These are phyloP conservation scores for Colletotrichum sp. DNA, from an alignment of 2,329 filamentous ascomycete genomes.

Conservation along the genomic window DNA sequence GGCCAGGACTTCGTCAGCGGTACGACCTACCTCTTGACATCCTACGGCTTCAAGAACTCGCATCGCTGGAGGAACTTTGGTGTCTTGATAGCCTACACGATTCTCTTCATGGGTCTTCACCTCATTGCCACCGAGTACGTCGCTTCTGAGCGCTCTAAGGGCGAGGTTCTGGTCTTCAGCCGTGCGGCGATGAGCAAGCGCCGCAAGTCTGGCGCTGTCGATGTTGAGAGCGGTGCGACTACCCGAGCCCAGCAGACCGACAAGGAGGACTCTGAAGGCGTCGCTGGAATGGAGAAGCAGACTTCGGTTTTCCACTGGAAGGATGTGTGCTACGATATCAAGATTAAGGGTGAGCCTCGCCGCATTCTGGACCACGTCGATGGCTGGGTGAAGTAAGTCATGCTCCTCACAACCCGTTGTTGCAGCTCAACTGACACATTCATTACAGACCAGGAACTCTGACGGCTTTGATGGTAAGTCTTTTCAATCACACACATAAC, in stretches of 20 bases:
- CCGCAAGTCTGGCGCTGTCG: background rate
- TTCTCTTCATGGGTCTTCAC: background rate
- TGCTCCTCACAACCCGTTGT: background rate
- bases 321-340: conserved; percentile 76
- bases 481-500: conserved; percentile 39
- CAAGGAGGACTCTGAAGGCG: background rate
- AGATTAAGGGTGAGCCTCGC: conserved; percentile 68
- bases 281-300: conserved; percentile 41
- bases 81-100: conserved; percentile 42
- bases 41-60: conserved; percentile 50
- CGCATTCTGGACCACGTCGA: conserved; percentile 74
- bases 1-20: conserved; percentile 51
- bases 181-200: conserved; percentile 24
- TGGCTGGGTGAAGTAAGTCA: conserved; percentile 62
- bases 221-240: background rate
- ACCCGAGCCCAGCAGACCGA: background rate
- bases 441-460: conserved; percentile 68
- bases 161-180: conserved; percentile 13
- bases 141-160: conserved; percentile 2
- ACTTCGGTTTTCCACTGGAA: conserved; percentile 76
- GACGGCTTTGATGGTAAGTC: conserved; percentile 67
- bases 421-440: background rate
- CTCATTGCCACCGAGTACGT: conserved; percentile 10
- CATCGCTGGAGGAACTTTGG: conserved; percentile 64
- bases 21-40: conserved; percentile 48